Percentiles rank a stretch among this genome's conserved stretches.
Evolutionary conservation across 2,329 filamentous ascomycete genomes (phyloP).

Genomic region (Fusarium sambucinum): DNA sequence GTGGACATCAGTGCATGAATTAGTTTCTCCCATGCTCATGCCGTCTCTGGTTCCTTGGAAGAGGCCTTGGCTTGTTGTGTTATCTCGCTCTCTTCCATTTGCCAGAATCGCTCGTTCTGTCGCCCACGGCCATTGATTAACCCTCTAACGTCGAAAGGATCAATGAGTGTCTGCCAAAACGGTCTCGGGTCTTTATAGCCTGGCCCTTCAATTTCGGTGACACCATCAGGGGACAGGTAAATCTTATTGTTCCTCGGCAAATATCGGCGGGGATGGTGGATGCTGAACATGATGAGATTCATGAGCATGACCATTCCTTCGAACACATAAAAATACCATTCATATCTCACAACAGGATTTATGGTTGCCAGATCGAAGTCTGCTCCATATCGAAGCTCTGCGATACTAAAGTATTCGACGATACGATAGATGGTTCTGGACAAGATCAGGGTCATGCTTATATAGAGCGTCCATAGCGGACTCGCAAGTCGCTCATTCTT

Average conservation of each 20-base stretch:
- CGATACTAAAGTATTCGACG: constrained; percentile 69
- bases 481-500: constrained; percentile 50
- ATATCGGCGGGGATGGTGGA: constrained; percentile 63
- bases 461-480: constrained; percentile 64
- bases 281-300: constrained; percentile 64
- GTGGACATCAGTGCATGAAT: neutral
- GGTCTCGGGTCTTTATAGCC: constrained; percentile 63
- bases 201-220: constrained; percentile 61
- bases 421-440: constrained; percentile 68
- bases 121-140: constrained; percentile 51
- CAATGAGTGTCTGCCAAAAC: constrained; percentile 57
- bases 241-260: constrained; percentile 63
- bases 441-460: constrained; percentile 62
- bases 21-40: constrained; percentile 8
- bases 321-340: constrained; percentile 71
- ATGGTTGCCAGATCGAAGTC: constrained; percentile 54
- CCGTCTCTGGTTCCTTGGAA: constrained; percentile 9
- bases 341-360: constrained; percentile 64
- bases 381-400: constrained; percentile 55
- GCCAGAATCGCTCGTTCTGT: constrained; percentile 54
- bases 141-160: constrained; percentile 56
- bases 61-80: constrained; percentile 1
- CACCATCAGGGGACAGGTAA: constrained; percentile 64
- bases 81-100: constrained; percentile 27
- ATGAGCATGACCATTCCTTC: constrained; percentile 65